Evolutionary conservation across 2,329 filamentous ascomycete species (phyloP).

Genomic region (Pseudogymnoascus sp.): DNA sequence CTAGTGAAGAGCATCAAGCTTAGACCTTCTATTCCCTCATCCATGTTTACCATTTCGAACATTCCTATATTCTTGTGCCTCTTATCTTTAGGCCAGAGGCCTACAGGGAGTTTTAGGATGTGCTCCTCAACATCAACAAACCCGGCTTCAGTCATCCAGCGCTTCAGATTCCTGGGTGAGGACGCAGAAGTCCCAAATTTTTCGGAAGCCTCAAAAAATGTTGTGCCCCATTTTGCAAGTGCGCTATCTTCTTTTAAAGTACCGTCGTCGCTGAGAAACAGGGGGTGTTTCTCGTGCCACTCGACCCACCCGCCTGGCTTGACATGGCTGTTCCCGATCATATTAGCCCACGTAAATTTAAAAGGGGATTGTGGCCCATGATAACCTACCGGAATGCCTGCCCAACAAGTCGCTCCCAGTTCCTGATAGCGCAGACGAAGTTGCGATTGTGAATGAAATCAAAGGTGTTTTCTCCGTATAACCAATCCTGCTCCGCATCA

Average conservation of each 20-base stretch:
- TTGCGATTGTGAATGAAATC: conserved; percentile 15
- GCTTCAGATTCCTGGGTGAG: background rate
- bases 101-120: conserved; percentile 38
- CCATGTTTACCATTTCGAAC: background rate
- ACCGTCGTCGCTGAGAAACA: background rate
- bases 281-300: background rate
- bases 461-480: conserved; percentile 10
- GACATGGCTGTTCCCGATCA: background rate
- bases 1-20: background rate
- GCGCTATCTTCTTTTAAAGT: conserved; percentile 14
- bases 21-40: background rate
- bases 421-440: background rate
- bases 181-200: conserved; percentile 24
- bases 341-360: background rate
- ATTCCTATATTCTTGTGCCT: conserved; percentile 36
- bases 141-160: conserved; percentile 25
- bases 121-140: conserved; percentile 33
- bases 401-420: background rate
- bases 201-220: conserved; percentile 33
- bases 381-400: background rate
- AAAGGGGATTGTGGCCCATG: background rate
- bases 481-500: conserved; percentile 17
- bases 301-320: conserved; percentile 6
- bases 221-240: conserved; percentile 15
- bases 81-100: conserved; percentile 38